These are phyloP conservation scores for Colletotrichum somersetense DNA, from an alignment of 2,329 filamentous ascomycete genomes.

Conservation along the genomic window DNA sequence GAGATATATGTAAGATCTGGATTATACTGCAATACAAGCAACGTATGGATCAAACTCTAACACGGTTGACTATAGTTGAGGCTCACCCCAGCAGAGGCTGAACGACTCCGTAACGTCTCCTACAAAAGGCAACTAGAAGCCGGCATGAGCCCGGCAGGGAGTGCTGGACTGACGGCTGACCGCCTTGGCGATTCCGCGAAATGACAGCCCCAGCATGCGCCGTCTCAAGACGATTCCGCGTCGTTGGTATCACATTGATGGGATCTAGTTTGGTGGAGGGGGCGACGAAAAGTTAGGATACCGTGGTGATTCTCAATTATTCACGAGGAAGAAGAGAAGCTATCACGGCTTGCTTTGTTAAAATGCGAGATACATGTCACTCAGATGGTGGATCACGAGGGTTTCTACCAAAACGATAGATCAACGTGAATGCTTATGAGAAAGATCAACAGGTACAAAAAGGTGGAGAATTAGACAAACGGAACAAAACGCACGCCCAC, in stretches of 20 bases:
- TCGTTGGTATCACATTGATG: background rate
- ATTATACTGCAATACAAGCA: accelerated
- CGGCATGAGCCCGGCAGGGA: slow-evolving; percentile 61
- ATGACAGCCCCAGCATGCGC: slow-evolving; percentile 18
- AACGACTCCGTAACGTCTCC: slow-evolving; percentile 64
- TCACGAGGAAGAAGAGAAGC: too few species aligned
- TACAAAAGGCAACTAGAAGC: slow-evolving; percentile 66
- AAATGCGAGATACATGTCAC: too few species aligned
- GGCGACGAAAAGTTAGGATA: too few species aligned
- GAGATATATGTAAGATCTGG: slow-evolving; percentile 47
- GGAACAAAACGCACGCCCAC: background rate
- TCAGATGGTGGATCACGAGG: too few species aligned
- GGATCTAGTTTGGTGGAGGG: too few species aligned
- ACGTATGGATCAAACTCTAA: background rate
- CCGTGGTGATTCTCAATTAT: too few species aligned
- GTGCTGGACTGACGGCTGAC: slow-evolving; percentile 58
- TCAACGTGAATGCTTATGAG: too few species aligned
- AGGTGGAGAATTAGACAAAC: background rate
- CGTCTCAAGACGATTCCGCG: slow-evolving; percentile 1
- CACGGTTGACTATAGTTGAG: slow-evolving; percentile 52
- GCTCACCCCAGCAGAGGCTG: slow-evolving; percentile 63
- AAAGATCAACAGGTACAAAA: too few species aligned
- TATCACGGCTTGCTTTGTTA: too few species aligned
- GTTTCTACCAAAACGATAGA: too few species aligned
- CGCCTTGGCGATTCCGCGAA: slow-evolving; percentile 52